These are phyloP conservation scores for Neospermospora avenae DNA, from an alignment of 2,329 filamentous ascomycete genomes.

Conservation along the genomic window DNA sequence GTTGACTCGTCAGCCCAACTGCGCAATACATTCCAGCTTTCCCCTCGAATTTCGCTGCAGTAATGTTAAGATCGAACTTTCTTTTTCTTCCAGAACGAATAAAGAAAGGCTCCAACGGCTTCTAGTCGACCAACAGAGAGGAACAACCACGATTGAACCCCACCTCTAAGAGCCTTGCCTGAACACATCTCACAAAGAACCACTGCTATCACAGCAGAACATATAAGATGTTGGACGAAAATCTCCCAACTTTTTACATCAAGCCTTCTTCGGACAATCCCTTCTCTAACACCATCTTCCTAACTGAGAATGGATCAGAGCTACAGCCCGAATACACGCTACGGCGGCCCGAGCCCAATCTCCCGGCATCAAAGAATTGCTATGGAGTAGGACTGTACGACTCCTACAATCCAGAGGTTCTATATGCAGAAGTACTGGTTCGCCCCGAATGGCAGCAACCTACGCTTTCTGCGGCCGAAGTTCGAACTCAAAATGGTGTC, in stretches of 20 bases:
- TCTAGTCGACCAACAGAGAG: slow-evolving; percentile 10
- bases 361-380: slow-evolving; percentile 69
- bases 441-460: slow-evolving; percentile 84
- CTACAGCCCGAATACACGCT: slow-evolving; percentile 78
- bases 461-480: slow-evolving; percentile 74
- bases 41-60: background rate
- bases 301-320: slow-evolving; percentile 74
- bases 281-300: slow-evolving; percentile 52
- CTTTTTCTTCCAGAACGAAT: background rate
- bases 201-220: slow-evolving; percentile 19
- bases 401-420: slow-evolving; percentile 71
- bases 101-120: slow-evolving; percentile 9
- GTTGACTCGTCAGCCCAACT: slow-evolving; percentile 23
- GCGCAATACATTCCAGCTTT: background rate
- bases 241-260: slow-evolving; percentile 71
- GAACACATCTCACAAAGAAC: background rate
- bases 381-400: slow-evolving; percentile 87
- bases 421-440: slow-evolving; percentile 84
- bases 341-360: slow-evolving; percentile 69
- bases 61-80: slow-evolving; percentile 14
- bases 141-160: slow-evolving; percentile 2
- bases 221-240: slow-evolving; percentile 81
- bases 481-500: slow-evolving; percentile 65
- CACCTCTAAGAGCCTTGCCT: slow-evolving; percentile 8
- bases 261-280: slow-evolving; percentile 49